Evolutionary conservation across 495 filamentous ascomycete species (phyloP), one percentile per base, ranked within the genome.

Genomic region (Aspergillus incahuasiensis): DNA sequence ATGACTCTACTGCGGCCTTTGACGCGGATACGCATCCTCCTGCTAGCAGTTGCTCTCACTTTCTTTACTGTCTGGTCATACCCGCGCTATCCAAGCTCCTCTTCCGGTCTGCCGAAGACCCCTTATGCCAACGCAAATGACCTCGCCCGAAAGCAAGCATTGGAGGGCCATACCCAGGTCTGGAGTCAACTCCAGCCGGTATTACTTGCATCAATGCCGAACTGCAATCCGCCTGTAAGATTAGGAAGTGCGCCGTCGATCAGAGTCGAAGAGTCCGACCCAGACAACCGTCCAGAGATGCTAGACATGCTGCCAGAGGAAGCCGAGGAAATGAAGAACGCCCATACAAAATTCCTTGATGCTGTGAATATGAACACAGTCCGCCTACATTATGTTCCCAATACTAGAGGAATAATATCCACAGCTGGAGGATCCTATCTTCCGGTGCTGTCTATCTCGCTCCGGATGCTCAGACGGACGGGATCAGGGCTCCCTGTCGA

Each of bases 401-500:
- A 61, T 9, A 76, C 77, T 0, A 65, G 63, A 21, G 79, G 79
- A 3, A 61, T 82, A 39, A 78, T 82, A 3, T 68, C 66, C 0
- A 71, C 70, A 12, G 67, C 69, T 1, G 68, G 68, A 30, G 70
- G 70, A 0, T 35, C 66, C 34, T 72, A 74, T 44, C 55, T 77
- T n/a, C 73, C 74, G 1, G 67, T 72, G 0, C 57, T 75, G 22
- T 62, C 82, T 12, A 72, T 79, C 6, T 75, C 77, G 3, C 53
- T 84, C 2, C 69, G 75, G 3, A 80, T 82, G 74, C 62, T 83
- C 12, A 73, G 82, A 12, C 70, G 73, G 20, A 74, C 72, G 5
- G 81, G 80, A 47, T 82, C 77, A 8, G 66, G 62, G 5, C 61
- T 85, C 6, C 82, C 80, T 1, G 70, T 84, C 2, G 73, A 85